Evolutionary conservation across 306 rosid genomes (phyloP).

Genomic region (Prinsepia uniflora): DNA sequence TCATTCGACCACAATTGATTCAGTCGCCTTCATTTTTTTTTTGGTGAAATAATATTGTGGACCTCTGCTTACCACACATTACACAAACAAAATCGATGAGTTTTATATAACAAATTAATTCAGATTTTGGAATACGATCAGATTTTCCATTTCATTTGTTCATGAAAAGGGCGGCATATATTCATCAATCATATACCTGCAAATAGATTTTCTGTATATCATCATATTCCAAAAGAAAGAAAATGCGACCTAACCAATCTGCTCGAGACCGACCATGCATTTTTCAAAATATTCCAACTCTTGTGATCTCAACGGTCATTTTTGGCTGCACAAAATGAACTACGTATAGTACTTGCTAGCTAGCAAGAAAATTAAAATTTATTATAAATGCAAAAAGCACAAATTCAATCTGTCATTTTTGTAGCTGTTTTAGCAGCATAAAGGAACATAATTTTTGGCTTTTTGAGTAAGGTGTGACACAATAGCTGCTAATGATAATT

Average conservation of each 20-base stretch:
- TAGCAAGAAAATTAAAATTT: not conserved
- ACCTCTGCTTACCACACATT: conserved; percentile 8
- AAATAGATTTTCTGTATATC: not conserved
- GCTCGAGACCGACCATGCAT: not conserved
- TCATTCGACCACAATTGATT: not conserved
- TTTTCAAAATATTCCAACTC: not conserved
- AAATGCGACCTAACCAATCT: not conserved
- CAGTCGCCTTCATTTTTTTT: no score
- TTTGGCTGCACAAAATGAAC: not conserved
- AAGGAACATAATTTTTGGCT: conserved; percentile 31
- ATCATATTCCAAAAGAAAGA: not conserved
- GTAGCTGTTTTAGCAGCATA: conserved; percentile 25
- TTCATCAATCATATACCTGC: not conserved
- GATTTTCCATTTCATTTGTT: not conserved
- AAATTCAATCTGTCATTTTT: not conserved
- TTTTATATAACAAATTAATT: not conserved
- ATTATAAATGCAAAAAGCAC: not conserved
- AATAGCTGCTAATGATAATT: conserved; percentile 28
- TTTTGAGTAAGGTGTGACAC: conserved; percentile 27
- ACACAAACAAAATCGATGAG: not conserved
- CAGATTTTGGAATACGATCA: not conserved
- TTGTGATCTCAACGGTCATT: not conserved
- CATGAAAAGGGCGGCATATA: not conserved
- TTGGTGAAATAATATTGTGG: not conserved
- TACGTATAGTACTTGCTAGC: not conserved